phyloP scores from a whole-genome alignment of 805 yeast genomes.

The Candida sonorensis region DNA sequence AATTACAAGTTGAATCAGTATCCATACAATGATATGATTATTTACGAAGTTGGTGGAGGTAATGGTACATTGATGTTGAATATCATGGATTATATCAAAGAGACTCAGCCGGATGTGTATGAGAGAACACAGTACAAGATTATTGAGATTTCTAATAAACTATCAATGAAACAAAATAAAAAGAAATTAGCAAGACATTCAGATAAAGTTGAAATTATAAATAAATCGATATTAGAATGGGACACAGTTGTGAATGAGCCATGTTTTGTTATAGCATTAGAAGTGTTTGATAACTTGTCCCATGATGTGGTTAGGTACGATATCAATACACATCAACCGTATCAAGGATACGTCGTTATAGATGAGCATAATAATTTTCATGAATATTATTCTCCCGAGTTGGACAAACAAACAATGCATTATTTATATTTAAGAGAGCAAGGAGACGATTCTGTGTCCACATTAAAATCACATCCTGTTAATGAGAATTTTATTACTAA shows the following conservation, averaged over 20 bases:
- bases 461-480: slow-evolving; percentile 46
- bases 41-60: slow-evolving; percentile 88
- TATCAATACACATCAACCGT: slow-evolving; percentile 54
- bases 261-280: slow-evolving; percentile 72
- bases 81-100: slow-evolving; percentile 56
- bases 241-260: slow-evolving; percentile 49
- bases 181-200: slow-evolving; percentile 34
- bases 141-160: slow-evolving; percentile 60
- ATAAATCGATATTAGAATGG: slow-evolving; percentile 77
- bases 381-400: slow-evolving; percentile 60
- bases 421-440: slow-evolving; percentile 51
- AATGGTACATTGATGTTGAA: slow-evolving; percentile 82
- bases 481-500: slow-evolving; percentile 40
- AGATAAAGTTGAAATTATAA: slow-evolving; percentile 55
- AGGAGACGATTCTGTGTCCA: slow-evolving; percentile 31
- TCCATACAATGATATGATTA: slow-evolving; percentile 64
- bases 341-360: slow-evolving; percentile 71
- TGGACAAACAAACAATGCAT: slow-evolving; percentile 48
- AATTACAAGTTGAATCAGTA: slow-evolving; percentile 62
- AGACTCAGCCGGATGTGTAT: slow-evolving; percentile 68
- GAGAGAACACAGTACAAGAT: slow-evolving; percentile 59
- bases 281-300: slow-evolving; percentile 77
- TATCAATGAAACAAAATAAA: slow-evolving; percentile 50
- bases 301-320: slow-evolving; percentile 81
- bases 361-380: slow-evolving; percentile 70